A percentile compares a stretch with the other conserved stretches of the same genome.
Evolutionary conservation across 495 filamentous ascomycete species (phyloP).

Genomic region (Halenospora varia): DNA sequence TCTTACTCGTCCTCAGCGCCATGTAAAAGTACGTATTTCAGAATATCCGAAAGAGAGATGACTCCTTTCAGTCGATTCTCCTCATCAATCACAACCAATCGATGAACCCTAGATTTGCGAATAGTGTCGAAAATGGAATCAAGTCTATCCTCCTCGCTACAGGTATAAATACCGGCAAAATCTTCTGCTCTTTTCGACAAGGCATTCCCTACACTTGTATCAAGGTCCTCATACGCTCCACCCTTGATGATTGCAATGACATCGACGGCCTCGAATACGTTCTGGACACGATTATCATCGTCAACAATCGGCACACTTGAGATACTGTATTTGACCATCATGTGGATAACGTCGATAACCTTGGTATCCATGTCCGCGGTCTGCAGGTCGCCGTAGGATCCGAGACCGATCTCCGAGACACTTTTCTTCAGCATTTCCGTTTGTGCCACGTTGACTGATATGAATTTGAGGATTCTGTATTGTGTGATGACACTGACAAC

Average conservation of each 20-base stretch:
- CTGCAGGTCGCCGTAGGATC: constrained; percentile 74
- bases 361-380: constrained; percentile 89
- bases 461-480: constrained; percentile 97
- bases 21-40: constrained; percentile 88
- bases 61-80: constrained; percentile 80
- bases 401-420: constrained; percentile 77
- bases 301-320: constrained; percentile 94
- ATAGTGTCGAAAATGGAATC: constrained; percentile 97
- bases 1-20: constrained; percentile 64
- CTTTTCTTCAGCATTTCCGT: constrained; percentile 87
- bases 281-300: constrained; percentile 74
- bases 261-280: constrained; percentile 97
- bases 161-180: constrained; percentile 95
- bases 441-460: constrained; percentile 92
- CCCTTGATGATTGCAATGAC: constrained; percentile 95
- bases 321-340: constrained; percentile 88
- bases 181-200: constrained; percentile 84
- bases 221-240: constrained; percentile 85
- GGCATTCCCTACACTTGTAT: constrained; percentile 83
- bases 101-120: constrained; percentile 87
- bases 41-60: constrained; percentile 91
- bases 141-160: constrained; percentile 82
- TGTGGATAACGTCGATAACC: constrained; percentile 94
- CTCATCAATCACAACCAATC: constrained; percentile 89
- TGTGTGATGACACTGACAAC: constrained; percentile 97